Evolutionary conservation across 2,329 filamentous ascomycete genomes (phyloP).

Genomic region (Talaromyces pinophilus): DNA sequence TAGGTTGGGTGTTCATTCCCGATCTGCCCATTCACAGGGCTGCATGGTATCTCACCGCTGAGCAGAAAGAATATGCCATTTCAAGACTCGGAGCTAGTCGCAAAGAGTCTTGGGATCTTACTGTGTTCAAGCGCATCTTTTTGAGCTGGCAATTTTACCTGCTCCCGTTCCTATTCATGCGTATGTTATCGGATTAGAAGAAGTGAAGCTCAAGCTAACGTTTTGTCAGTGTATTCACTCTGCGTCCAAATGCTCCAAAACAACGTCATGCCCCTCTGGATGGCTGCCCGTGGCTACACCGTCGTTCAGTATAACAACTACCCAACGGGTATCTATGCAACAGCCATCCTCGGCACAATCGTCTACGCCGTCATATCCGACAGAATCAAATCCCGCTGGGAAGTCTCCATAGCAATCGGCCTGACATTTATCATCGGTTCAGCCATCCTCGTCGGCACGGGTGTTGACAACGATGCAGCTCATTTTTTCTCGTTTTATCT

Average conservation of each 20-base stretch:
- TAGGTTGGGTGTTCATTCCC: slow-evolving; percentile 50
- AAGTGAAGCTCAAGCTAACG: background rate
- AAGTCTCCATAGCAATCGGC: slow-evolving; percentile 47
- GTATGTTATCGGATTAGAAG: slow-evolving; percentile 28
- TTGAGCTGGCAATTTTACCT: slow-evolving; percentile 52
- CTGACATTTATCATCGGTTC: slow-evolving; percentile 47
- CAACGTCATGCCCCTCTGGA: slow-evolving; percentile 51
- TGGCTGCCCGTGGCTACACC: slow-evolving; percentile 48
- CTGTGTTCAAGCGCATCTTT: slow-evolving; percentile 37
- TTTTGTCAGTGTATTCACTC: slow-evolving; percentile 43
- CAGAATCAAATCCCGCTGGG: slow-evolving; percentile 47
- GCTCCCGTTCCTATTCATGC: slow-evolving; percentile 50
- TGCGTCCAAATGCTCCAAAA: slow-evolving; percentile 47
- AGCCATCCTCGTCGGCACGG: slow-evolving; percentile 39
- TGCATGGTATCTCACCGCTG: slow-evolving; percentile 43
- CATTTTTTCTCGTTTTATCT: slow-evolving; percentile 51
- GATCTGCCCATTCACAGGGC: slow-evolving; percentile 46
- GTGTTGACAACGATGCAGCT: slow-evolving; percentile 34
- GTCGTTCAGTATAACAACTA: slow-evolving; percentile 51
- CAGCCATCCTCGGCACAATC: slow-evolving; percentile 47
- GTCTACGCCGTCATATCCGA: slow-evolving; percentile 47
- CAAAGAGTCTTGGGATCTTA: slow-evolving; percentile 32
- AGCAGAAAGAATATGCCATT: slow-evolving; percentile 40
- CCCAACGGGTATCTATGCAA: slow-evolving; percentile 46
- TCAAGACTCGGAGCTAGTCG: slow-evolving; percentile 39